Evolutionary conservation across 2,329 filamentous ascomycete species (phyloP).

Genomic region (Huntiella bhutanensis): DNA sequence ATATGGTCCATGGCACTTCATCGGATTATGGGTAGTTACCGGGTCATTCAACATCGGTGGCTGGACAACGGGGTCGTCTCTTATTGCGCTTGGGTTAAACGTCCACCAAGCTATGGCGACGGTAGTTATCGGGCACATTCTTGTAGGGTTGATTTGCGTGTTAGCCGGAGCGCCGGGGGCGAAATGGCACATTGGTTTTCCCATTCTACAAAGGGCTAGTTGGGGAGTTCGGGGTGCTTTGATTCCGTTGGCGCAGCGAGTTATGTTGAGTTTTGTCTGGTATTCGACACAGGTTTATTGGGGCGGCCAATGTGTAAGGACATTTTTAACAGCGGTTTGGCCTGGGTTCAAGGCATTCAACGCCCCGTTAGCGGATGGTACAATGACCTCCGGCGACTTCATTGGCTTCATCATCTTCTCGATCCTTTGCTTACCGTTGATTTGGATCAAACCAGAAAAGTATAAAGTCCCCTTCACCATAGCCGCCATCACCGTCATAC

Average conservation of each 20-base stretch:
- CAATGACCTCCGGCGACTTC: constrained; percentile 22
- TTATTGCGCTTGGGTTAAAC: constrained; percentile 25
- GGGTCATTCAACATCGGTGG: constrained; percentile 19
- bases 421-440: constrained; percentile 25
- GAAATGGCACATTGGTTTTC: constrained; percentile 24
- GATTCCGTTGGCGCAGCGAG: constrained; percentile 24
- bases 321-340: constrained; percentile 27
- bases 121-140: constrained; percentile 24
- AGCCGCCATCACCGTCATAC: constrained; percentile 24
- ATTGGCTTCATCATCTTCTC: constrained; percentile 21
- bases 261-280: constrained; percentile 32
- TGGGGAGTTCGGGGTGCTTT: constrained; percentile 24
- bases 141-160: constrained; percentile 25
- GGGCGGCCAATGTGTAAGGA: constrained; percentile 17
- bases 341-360: constrained; percentile 25
- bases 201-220: constrained; percentile 21
- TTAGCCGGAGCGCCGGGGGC: constrained; percentile 22
- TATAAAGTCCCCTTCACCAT: constrained; percentile 27
- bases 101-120: constrained; percentile 25
- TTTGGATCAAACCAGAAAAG: constrained; percentile 28
- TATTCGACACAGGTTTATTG: constrained; percentile 24
- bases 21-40: constrained; percentile 18
- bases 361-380: constrained; percentile 17
- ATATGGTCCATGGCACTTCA: constrained; percentile 18
- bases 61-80: constrained; percentile 19